These are phyloP conservation scores for Pythium grandisporangium DNA, from an alignment of 352 stramenopile genomes.

Conservation along the genomic window DNA sequence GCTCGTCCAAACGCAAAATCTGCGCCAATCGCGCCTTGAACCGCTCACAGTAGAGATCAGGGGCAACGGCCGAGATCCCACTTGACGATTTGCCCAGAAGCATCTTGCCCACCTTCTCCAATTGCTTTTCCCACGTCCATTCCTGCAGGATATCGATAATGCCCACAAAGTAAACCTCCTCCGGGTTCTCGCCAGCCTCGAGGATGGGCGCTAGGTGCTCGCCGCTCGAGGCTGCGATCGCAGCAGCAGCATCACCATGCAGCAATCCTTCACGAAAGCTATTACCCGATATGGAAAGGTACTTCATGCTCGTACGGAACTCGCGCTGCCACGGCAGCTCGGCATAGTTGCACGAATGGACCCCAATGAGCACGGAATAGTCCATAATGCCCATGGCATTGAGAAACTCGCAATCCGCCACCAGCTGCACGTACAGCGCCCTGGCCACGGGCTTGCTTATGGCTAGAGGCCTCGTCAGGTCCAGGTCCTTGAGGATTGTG, in stretches of 20 bases:
- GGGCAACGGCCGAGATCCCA: slow-evolving; percentile 56
- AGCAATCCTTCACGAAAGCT: slow-evolving; percentile 1
- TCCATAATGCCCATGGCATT: slow-evolving; percentile 70
- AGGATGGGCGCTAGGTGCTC: slow-evolving; percentile 17
- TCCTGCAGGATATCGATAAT: slow-evolving; percentile 84
- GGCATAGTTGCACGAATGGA: slow-evolving; percentile 50
- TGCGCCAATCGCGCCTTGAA: slow-evolving; percentile 52
- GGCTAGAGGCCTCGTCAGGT: slow-evolving; percentile 34
- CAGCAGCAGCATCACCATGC: slow-evolving; percentile 3
- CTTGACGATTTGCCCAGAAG: slow-evolving; percentile 50
- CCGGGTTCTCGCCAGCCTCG: slow-evolving; percentile 13
- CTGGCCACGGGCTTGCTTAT: slow-evolving; percentile 19
- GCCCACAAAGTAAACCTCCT: slow-evolving; percentile 72
- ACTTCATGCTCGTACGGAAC: slow-evolving; percentile 8
- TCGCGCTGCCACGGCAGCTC: slow-evolving; percentile 9
- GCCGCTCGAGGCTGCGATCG: background rate
- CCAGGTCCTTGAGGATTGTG: slow-evolving; percentile 63
- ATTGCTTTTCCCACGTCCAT: slow-evolving; percentile 75
- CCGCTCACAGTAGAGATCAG: slow-evolving; percentile 51
- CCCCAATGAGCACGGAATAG: slow-evolving; percentile 61
- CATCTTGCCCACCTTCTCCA: slow-evolving; percentile 69
- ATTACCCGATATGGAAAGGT: background rate
- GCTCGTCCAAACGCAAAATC: slow-evolving; percentile 20
- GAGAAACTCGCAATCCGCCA: slow-evolving; percentile 53
- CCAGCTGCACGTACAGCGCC: slow-evolving; percentile 37